Conservation (phyloP, 495 filamentous ascomycete genomes). For the Xylaria grammica region DNA sequence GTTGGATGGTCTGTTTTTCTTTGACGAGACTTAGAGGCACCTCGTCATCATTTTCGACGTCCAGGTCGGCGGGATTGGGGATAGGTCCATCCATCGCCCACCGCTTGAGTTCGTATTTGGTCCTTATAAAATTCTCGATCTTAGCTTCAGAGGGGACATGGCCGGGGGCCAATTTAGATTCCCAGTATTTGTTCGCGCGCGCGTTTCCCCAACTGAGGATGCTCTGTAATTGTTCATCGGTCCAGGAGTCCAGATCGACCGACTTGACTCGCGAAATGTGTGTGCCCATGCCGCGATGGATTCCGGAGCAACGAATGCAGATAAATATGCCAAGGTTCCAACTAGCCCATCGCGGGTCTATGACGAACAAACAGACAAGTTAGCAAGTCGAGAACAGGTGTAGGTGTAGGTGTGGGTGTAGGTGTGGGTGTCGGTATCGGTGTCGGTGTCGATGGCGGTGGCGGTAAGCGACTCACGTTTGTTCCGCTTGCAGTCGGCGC, state of each 20-base stretch:
- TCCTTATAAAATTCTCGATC: slow-evolving; percentile 99
- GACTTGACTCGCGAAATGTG: slow-evolving; percentile 98
- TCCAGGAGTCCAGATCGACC: slow-evolving; percentile 97
- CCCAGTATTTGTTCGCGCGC: slow-evolving; percentile 98
- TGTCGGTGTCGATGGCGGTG: too few relatives aligned
- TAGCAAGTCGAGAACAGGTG: neutral
- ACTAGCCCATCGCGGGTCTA: slow-evolving; percentile 97
- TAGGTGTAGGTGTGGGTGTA: too few relatives aligned
- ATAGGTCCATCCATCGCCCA: slow-evolving; percentile 98
- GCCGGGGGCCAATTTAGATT: slow-evolving; percentile 86
- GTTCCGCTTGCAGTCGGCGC: slow-evolving; percentile 98
- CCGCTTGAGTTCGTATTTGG: slow-evolving; percentile 96
- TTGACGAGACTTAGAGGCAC: slow-evolving; percentile 65
- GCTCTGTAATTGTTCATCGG: slow-evolving; percentile 93
- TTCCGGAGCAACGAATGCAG: slow-evolving; percentile 97
- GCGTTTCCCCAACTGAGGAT: slow-evolving; percentile 93
- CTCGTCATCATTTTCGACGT: slow-evolving; percentile 84
- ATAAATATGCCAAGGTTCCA: slow-evolving; percentile 97
- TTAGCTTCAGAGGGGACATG: slow-evolving; percentile 98
- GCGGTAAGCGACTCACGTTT: slow-evolving; percentile 71
- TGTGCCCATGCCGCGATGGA: slow-evolving; percentile 97
- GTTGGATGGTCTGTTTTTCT: slow-evolving; percentile 60
- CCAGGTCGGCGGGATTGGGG: slow-evolving; percentile 87
- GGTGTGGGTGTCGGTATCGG: too few relatives aligned
- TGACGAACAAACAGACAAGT: slow-evolving; percentile 4